Base-by-base conservation (phyloP, 371 early-diverging fungal genomes). In the Capillidium rhysosporum region DNA sequence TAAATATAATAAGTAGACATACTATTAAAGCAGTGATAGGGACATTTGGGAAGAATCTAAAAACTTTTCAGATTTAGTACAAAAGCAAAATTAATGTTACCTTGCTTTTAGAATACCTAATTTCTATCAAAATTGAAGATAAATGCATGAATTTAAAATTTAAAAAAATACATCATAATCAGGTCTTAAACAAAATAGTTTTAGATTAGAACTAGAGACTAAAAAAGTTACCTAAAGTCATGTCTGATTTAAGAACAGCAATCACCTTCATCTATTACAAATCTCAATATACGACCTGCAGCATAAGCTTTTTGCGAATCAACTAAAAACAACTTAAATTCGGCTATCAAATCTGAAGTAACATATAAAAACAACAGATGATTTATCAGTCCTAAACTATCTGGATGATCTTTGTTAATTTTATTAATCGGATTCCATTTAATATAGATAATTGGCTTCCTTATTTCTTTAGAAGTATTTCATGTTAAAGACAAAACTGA, bases 251-350 rank as follows among this genome's bases (percentile, higher is more conserved):
- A 85, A 31, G 80, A 82, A 5, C 98, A 77, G 67, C 99, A 99
- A 63, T 99, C 98, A 0, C 96, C 96, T 66, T 98, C 98, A 61
- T 99, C 99, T 57, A 99, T 79, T 0, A 98, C 98, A 74, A 99
- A 95, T 45, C 85, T 76, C 0, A 87, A 89, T 24, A 93, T 62
- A 21, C 65, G 62, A 3, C 69, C 63, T 9, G 77, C 70, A 0
- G 52, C 23, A 59, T 91, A 63, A 14, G 94, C 66, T 1, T 46
- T 54, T n/a, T 68, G 60, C 31, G 95, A 41, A 0, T 68, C 62
- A 2, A 60, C 60, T 53, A 75, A 69, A 25, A 95, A 78, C 49
- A 75, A 69, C 3, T 55, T 55, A 49, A 84, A 88, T 58, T 80
- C 76, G 45, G 65, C 73, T 40, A 98, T 61, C 75, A 94, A 74